These are phyloP conservation scores for Aegilops tauschii DNA, from an alignment of 176 grass and related monocot species.

Conservation along the genomic window DNA sequence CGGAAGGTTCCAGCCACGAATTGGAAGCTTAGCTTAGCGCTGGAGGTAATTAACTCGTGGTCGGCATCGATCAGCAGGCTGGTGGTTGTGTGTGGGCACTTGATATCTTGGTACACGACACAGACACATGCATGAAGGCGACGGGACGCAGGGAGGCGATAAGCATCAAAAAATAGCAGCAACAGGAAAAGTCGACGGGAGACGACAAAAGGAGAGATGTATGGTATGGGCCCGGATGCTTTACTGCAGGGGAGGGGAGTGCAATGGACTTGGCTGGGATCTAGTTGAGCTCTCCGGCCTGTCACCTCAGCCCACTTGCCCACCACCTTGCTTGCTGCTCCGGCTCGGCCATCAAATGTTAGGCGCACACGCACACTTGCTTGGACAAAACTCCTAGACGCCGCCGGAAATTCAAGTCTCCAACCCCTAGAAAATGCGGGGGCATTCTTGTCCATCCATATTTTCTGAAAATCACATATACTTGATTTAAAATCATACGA, in stretches of 20 bases:
- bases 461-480: not conserved
- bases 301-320: slow-evolving; percentile 42
- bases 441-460: not conserved
- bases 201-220: slow-evolving; percentile 21
- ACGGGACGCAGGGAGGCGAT: not conserved
- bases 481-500: too few relatives aligned
- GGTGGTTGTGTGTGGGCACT: not conserved
- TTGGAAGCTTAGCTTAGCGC: not conserved
- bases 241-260: slow-evolving; percentile 8
- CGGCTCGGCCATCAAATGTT: not conserved
- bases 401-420: not conserved
- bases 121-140: not conserved
- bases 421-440: too few relatives aligned
- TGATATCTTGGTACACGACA: not conserved
- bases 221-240: not conserved
- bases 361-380: slow-evolving; percentile 2
- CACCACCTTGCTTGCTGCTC: slow-evolving; percentile 20
- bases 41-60: not conserved
- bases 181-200: slow-evolving; percentile 18
- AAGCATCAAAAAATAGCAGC: slow-evolving; percentile 54
- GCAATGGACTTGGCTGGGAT: slow-evolving; percentile 12
- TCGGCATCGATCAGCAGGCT: not conserved
- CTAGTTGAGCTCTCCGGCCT: not conserved
- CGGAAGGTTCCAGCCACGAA: not conserved
- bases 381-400: not conserved